Base-by-base conservation (phyloP, 495 filamentous ascomycete species). In the Aspergillus kassunensis region DNA sequence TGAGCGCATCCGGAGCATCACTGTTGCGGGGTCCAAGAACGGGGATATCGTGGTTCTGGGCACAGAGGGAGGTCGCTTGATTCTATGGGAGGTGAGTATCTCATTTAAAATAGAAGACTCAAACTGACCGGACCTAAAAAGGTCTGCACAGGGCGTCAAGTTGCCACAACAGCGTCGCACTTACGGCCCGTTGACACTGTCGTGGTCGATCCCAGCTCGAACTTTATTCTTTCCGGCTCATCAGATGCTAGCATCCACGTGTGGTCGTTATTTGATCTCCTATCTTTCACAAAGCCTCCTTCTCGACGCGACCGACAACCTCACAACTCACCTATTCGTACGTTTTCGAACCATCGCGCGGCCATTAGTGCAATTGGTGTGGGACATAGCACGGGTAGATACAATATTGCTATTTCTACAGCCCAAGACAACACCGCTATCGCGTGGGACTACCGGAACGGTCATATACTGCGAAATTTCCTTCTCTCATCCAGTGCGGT, bases 171-270 rank as follows among this genome's bases (percentile, higher is more conserved):
- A 9, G 80, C 87, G 48, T 85, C 88, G 41, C 93, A 98, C 75
- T 79, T 98, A 29, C 91, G 95, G 65, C 75, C 85, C 27, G 84
- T 96, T 8, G 90, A 89, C 13, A 82, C 82, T 56, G 77, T 96
- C 23, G 85, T 82, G 18, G 79, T 85, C 27, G 81, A 85, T 60
- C 80, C 83, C 30, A 87, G 81, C 37, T 84, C 82, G 37, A 87
- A 84, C 57, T 88, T 93, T 65, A 73, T 97, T 44, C 76, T 96
- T 20, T 91, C 91, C 2, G 93, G 89, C 33, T 96, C 92, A 8
- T 75, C 85, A 53, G 93, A 97, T 65, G 89, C 92, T 12, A 90
- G 86, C 59, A 78, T 96, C 44, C 86, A 95, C 66, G 82, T 96
- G 47, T 97, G 93, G 93, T 90, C 89, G 6, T 60, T 97, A 16